These are phyloP conservation scores for Cytospora schulzeri DNA, from an alignment of 2,329 filamentous ascomycete species.

Conservation along the genomic window DNA sequence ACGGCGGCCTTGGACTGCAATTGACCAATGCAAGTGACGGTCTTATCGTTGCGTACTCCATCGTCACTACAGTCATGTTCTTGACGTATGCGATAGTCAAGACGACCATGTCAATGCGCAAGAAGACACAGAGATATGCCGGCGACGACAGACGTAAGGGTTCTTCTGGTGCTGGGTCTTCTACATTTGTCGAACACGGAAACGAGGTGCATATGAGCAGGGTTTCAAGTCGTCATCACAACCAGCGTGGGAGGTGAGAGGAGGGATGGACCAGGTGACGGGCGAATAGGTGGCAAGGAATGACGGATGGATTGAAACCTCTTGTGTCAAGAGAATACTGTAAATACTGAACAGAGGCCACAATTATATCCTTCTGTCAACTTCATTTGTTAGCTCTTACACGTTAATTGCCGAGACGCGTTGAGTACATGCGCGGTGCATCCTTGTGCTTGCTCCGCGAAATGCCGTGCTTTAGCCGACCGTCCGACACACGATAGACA, in stretches of 20 bases:
- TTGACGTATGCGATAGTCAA: conserved; percentile 47
- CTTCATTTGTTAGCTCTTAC: no score
- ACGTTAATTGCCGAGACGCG: no score
- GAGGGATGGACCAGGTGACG: neutral
- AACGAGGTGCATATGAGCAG: conserved; percentile 19
- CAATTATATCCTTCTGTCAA: no score
- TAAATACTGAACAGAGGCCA: no score
- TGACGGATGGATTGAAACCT: no score
- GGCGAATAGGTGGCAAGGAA: no score
- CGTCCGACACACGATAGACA: no score
- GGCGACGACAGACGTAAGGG: neutral
- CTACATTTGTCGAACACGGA: conserved; percentile 16
- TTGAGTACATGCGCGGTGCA: no score
- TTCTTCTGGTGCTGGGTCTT: conserved; percentile 15
- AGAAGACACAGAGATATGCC: neutral
- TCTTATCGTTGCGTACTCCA: conserved; percentile 56
- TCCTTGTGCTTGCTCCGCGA: no score
- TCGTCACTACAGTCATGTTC: conserved; percentile 54
- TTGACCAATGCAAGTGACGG: conserved; percentile 45
- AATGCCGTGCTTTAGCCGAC: no score
- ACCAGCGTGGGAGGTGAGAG: conserved; percentile 5
- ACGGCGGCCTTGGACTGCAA: conserved; percentile 63
- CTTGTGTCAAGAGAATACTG: no score
- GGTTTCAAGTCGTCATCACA: conserved; percentile 1
- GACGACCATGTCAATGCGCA: conserved; percentile 23